A percentile compares a stretch with the other conserved stretches of the same genome.
phyloP scores from a whole-genome alignment of 2,329 filamentous ascomycete genomes.

The Xylogone sp. region DNA sequence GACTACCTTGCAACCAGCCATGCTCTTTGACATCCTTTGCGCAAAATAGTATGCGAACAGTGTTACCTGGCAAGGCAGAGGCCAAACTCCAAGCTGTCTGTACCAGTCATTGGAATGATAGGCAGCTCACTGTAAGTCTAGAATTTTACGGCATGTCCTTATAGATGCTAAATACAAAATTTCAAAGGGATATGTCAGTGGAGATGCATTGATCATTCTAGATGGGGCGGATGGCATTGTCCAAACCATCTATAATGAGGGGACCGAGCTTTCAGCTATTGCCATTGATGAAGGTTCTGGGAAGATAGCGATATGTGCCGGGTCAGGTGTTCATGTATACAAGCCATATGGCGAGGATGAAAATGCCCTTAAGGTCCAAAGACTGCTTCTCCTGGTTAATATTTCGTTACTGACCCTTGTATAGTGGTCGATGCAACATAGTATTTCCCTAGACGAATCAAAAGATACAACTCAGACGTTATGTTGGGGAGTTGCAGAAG shows the following conservation, averaged over 20 bases:
- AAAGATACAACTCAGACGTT: conserved; percentile 49
- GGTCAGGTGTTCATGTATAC: conserved; percentile 68
- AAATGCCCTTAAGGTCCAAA: conserved; percentile 67
- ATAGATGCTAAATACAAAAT: conserved; percentile 8
- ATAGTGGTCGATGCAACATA: conserved; percentile 63
- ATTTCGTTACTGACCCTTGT: conserved; percentile 15
- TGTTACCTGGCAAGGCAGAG: conserved; percentile 76
- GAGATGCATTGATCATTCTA: conserved; percentile 82
- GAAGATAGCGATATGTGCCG: conserved; percentile 76
- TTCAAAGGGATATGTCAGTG: conserved; percentile 78
- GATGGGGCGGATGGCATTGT: conserved; percentile 69
- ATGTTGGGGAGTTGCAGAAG: conserved; percentile 84
- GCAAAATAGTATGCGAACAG: conserved; percentile 63
- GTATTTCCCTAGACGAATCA: conserved; percentile 46
- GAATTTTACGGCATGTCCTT: neutral
- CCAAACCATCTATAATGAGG: conserved; percentile 88
- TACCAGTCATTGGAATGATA: conserved; percentile 68
- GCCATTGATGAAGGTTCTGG: conserved; percentile 77
- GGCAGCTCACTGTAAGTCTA: conserved; percentile 65
- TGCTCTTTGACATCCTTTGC: neutral
- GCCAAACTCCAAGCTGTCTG: conserved; percentile 74
- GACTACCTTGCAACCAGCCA: neutral
- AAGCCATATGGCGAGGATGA: conserved; percentile 68
- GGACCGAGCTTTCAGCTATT: conserved; percentile 65
- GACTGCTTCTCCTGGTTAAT: no score